Base-by-base conservation (phyloP, 2,329 filamentous ascomycete genomes). In the Penicillium aurantiogriseum region DNA sequence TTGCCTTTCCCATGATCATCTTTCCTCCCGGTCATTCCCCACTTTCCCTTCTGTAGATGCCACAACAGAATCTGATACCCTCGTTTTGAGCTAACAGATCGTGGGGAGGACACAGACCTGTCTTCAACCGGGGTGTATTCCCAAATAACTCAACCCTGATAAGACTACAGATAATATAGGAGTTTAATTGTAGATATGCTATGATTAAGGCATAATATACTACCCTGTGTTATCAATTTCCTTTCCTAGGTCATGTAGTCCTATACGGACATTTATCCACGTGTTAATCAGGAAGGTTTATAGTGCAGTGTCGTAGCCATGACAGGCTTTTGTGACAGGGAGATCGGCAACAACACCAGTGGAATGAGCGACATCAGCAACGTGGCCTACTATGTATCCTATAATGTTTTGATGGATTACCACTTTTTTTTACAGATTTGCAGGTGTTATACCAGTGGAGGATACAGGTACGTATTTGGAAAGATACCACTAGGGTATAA, bases 281-380 rank as follows among this genome's bases (percentile, higher is more conserved):
- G 8, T 15, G 27, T 6, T 27, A 45, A 31, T 40, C 0, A 27
- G 7, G 25, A 33, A 3, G 15, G 9, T 36, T 42, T 11, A 29
- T 55, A 39, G 17, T 27, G 42, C 35, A 40, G 17, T 36, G 42
- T 36, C 10, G 19, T 33, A 13, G 31, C 35, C 19, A 42, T 42
- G 13, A 19, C 15, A 15, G 42, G 25, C 40, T 58, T 33, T 47
- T 38, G 50, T 53, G 39, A 50, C 45, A 15, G 27, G 17, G 11
- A 39, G 50, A 61, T 56, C 43, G 44, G 50, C 39, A 54, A 44
- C 53, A 42, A 31, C 48, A 44, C 25, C 15, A 43, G 49, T 31
- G 49, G 27, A 23, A 40, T 23, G 2, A 40, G 29, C 15, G 45
- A 19, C 21, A 43, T 40, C 29, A 40, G 27, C 33, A 17, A 33